Evolutionary conservation across 495 filamentous ascomycete genomes (phyloP), one percentile per base, ranked within the genome.

Genomic region (Aspergillus diversus): DNA sequence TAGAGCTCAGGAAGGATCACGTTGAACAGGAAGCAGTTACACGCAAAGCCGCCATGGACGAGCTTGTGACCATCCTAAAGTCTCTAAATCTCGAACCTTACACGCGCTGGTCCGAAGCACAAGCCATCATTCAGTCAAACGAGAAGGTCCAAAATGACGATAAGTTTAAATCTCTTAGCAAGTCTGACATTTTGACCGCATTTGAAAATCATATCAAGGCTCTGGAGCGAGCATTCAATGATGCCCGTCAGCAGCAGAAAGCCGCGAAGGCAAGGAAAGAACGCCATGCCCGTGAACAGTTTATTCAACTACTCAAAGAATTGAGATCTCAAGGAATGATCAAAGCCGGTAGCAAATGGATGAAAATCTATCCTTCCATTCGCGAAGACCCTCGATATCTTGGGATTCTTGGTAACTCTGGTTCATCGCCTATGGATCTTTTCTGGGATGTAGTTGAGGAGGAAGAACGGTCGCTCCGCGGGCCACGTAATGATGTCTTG

Each of bases 381-480:
- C 84, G 90, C 65, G 81, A 90, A 67, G 95, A 98, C 67, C 83
- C 90, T 50, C 89, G 92, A 60, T 98, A 96, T 77, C 84, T 81
- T 69, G 90, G 86, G 52, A 90, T 97, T 78, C 84, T 95, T 34
- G 95, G 93, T 48, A 92, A 95, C 67, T 70, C 86, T 47, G 96
- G 96, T 56, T 97, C 95, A 5, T 90, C 86, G 5, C 91, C 94
- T n/a, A 81, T 97, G 63, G 95, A 99, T 61, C 80, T 99, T 8
- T 97, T 98, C 77, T 97, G 96, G 94, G 96, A 99, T 75, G 83
- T 93, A 54, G 85, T 98, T 15, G 94, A 97, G 71, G 94, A 97
- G 74, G 92, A 97, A 75, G 93, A 98, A 63, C 85, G 89, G 54
- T 86, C 88, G 17, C 78, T 98, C 15, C 89, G 96, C 47, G 85